Evolutionary conservation across 2,329 filamentous ascomycete species (phyloP), one percentile per base, ranked within the genome.

Genomic region (Aspergillus sp.): DNA sequence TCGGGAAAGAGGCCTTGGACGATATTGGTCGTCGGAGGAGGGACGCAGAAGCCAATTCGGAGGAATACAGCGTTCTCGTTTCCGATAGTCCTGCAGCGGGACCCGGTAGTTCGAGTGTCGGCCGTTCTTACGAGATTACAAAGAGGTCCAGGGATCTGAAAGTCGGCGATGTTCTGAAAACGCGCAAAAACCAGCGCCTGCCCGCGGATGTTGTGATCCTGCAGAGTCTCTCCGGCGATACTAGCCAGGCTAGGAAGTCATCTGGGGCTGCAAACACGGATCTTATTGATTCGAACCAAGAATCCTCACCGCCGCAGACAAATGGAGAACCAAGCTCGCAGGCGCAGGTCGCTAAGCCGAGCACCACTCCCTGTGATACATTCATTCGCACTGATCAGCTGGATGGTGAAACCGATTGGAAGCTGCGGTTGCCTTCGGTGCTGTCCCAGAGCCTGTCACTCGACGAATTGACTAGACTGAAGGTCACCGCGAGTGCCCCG

Each of bases 331-430:
- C 40, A 26, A 37, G 33, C 5, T 33, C 40, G n/a, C 44, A 30
- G 27, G 27, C 40, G 15, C 43, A 43, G 8, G 43, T 45, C 22
- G 51, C 53, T 10, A 33, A 45, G 22, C 42, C 46, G 2, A 58
- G 61, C 24, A 58, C 57, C 8, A 60, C 63, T 12, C 51, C 61
- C 15, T 86, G 86, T 16, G 93, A 98, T 61, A 89, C 89, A 0
- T 98, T 98, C 51, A 96, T 98, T 52, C 76, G 91, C 39, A 98
- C 93, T 2, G 91, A 98, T 58, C 91, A 98, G 55, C 71, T 98
- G 7, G 91, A 98, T 51, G 91, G 91, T 47, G 91, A 98, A 63
- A 98, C 91, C 0, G 91, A 98, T 53, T 98, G 91, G 93, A 98
- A 98, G 62, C 67, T 98, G 35, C 80, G 93, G 17, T 61, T 96